phyloP scores from a whole-genome alignment of 2,329 filamentous ascomycete species.

The Westerdykella sp. region DNA sequence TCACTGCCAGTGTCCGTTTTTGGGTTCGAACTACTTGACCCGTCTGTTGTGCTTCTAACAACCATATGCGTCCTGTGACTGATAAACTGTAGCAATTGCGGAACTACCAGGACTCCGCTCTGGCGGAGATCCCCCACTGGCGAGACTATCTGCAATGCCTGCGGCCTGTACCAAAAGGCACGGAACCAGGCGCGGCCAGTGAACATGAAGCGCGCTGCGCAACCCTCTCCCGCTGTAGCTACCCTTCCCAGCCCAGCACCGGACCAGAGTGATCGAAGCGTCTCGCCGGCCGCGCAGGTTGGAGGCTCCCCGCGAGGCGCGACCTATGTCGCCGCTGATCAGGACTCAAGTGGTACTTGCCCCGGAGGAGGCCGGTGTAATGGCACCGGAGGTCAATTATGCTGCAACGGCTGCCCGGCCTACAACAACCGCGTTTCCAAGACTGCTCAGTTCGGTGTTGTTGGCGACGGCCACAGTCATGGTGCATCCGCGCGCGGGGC shows the following conservation, averaged over 20 bases:
- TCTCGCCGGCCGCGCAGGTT: slow-evolving; percentile 31
- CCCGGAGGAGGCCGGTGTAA: slow-evolving; percentile 93
- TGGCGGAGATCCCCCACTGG: slow-evolving; percentile 93
- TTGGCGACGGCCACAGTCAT: slow-evolving; percentile 20
- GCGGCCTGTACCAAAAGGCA: slow-evolving; percentile 88
- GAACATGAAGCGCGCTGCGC: slow-evolving; percentile 72
- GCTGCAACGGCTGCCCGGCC: slow-evolving; percentile 90
- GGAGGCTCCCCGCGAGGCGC: slow-evolving; percentile 43
- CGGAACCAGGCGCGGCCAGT: slow-evolving; percentile 86
- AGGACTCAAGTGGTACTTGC: slow-evolving; percentile 76
- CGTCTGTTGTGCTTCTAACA: background rate
- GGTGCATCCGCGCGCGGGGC: slow-evolving; percentile 12
- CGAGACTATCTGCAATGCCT: slow-evolving; percentile 95
- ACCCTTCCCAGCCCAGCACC: slow-evolving; percentile 38
- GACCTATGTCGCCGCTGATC: slow-evolving; percentile 72
- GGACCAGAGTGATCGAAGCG: slow-evolving; percentile 32
- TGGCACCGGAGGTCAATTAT: slow-evolving; percentile 89
- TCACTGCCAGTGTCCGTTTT: slow-evolving; percentile 3
- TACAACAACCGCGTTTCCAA: slow-evolving; percentile 97
- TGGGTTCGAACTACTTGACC: background rate
- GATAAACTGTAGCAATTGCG: slow-evolving; percentile 67
- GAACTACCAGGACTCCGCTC: slow-evolving; percentile 84
- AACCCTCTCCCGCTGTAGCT: slow-evolving; percentile 23
- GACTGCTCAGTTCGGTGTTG: slow-evolving; percentile 63
- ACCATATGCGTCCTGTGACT: background rate